Evolutionary conservation across 73 alveolate genomes (phyloP).

Genomic region (Diophrys appendiculata): DNA sequence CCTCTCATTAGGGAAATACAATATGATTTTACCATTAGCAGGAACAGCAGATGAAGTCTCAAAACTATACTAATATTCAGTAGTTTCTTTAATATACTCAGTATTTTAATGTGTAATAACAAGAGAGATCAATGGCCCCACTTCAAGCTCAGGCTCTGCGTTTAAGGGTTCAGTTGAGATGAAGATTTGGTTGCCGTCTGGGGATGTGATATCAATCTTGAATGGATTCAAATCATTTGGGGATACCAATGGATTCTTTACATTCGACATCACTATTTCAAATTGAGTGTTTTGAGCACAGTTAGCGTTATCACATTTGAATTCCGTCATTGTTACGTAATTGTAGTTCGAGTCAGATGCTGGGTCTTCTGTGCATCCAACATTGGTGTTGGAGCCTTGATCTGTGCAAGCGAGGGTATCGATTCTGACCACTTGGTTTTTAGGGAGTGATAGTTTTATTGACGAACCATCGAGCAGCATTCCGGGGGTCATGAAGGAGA

Average conservation of each 20-base stretch:
- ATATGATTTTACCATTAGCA: slow-evolving; percentile 15
- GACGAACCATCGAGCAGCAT: slow-evolving; percentile 40
- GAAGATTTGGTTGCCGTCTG: slow-evolving; percentile 19
- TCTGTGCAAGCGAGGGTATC: neutral
- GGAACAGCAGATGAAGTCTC: slow-evolving; percentile 20
- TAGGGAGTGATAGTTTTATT: slow-evolving; percentile 34
- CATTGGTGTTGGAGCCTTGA: neutral
- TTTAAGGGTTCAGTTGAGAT: neutral
- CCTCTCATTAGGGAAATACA: slow-evolving; percentile 13
- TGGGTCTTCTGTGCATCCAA: neutral
- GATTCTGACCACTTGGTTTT: neutral
- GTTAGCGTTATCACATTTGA: slow-evolving; percentile 9
- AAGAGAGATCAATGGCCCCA: slow-evolving; percentile 19
- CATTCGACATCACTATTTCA: neutral
- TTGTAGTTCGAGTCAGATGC: slow-evolving; percentile 10
- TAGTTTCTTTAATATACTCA: slow-evolving; percentile 14
- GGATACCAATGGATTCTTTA: slow-evolving; percentile 27
- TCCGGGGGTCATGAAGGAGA: slow-evolving; percentile 42
- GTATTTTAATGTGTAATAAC: slow-evolving; percentile 5
- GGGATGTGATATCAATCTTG: slow-evolving; percentile 1
- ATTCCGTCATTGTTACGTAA: slow-evolving; percentile 20
- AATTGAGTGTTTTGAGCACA: slow-evolving; percentile 13
- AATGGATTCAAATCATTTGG: slow-evolving; percentile 13
- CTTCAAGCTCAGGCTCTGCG: slow-evolving; percentile 28
- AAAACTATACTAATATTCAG: slow-evolving; percentile 5